Conservation (phyloP, 2,329 filamentous ascomycete species). For the Mariannaea elegans region DNA sequence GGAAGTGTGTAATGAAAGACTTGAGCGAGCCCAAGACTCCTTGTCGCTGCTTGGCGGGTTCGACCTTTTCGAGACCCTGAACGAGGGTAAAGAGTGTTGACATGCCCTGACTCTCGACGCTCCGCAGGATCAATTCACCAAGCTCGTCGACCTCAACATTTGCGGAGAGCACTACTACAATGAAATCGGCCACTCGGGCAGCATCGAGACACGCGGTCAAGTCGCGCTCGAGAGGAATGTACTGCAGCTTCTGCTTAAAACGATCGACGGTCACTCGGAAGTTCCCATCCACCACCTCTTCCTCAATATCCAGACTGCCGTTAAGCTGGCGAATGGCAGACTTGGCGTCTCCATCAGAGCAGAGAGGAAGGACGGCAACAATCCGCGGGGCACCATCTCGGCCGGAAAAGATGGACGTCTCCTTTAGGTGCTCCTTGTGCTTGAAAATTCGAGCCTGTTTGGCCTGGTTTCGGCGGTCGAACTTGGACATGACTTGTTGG, state of each 20-base stretch:
- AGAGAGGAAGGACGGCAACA: slow-evolving; percentile 87
- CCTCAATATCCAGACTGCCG: slow-evolving; percentile 79
- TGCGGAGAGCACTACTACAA: slow-evolving; percentile 85
- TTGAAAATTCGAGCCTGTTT: slow-evolving; percentile 89
- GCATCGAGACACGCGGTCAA: slow-evolving; percentile 83
- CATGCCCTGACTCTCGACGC: slow-evolving; percentile 92
- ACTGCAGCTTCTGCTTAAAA: slow-evolving; percentile 95
- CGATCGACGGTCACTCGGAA: slow-evolving; percentile 80
- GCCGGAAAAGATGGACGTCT: slow-evolving; percentile 84
- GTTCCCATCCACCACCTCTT: slow-evolving; percentile 66
- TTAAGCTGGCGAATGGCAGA: slow-evolving; percentile 77
- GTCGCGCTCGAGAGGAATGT: slow-evolving; percentile 78
- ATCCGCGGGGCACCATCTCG: slow-evolving; percentile 87
- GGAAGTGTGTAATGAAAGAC: slow-evolving; percentile 94
- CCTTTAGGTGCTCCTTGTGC: slow-evolving; percentile 81
- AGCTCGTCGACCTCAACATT: slow-evolving; percentile 84
- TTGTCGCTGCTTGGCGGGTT: slow-evolving; percentile 79
- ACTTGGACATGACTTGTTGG: slow-evolving; percentile 97
- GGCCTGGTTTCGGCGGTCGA: slow-evolving; percentile 93
- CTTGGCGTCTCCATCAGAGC: slow-evolving; percentile 73
- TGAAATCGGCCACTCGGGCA: slow-evolving; percentile 88
- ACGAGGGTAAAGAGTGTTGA: slow-evolving; percentile 91
- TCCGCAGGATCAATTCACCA: slow-evolving; percentile 85
- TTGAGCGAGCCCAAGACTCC: slow-evolving; percentile 85
- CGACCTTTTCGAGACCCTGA: slow-evolving; percentile 79